A percentile compares a stretch with the other conserved stretches of the same genome.
phyloP scores from a whole-genome alignment of 2,329 filamentous ascomycete genomes.

The Xylariaceae sp. region DNA sequence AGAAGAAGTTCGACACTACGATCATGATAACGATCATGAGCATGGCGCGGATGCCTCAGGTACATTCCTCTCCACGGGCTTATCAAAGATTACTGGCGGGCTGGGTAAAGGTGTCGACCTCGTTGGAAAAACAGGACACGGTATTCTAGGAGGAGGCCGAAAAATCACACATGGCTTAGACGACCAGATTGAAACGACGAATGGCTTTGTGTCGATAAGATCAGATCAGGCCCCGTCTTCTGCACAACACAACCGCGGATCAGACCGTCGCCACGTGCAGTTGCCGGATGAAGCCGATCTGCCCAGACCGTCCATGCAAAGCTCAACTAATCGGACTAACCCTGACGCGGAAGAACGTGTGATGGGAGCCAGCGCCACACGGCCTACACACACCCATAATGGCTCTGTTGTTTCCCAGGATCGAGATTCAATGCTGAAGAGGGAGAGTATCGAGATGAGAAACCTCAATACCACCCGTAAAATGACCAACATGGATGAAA shows the following conservation, averaged over 20 bases:
- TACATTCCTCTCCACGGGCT: slow-evolving; percentile 31
- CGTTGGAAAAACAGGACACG: slow-evolving; percentile 39
- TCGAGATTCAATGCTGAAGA: slow-evolving; percentile 31
- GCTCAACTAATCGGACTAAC: slow-evolving; percentile 12
- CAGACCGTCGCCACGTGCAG: slow-evolving; percentile 27
- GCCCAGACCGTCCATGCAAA: slow-evolving; percentile 20
- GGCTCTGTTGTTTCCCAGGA: slow-evolving; percentile 34
- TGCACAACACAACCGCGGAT: slow-evolving; percentile 15
- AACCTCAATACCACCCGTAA: slow-evolving; percentile 49
- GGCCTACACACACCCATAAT: slow-evolving; percentile 30
- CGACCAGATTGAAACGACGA: slow-evolving; percentile 48
- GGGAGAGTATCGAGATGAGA: slow-evolving; percentile 27
- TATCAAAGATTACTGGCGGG: slow-evolving; percentile 46
- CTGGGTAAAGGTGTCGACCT: slow-evolving; percentile 41
- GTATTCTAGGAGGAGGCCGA: slow-evolving; percentile 40
- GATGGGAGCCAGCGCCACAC: slow-evolving; percentile 22
- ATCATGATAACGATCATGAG: slow-evolving; percentile 2
- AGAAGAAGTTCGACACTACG: slow-evolving; percentile 21
- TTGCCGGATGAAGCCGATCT: slow-evolving; percentile 30
- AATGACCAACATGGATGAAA: slow-evolving; percentile 43
- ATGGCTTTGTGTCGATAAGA: slow-evolving; percentile 44
- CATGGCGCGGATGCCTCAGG: slow-evolving; percentile 6
- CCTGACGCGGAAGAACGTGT: slow-evolving; percentile 20
- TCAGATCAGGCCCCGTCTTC: slow-evolving; percentile 16
- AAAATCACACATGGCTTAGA: slow-evolving; percentile 47